phyloP scores from a whole-genome alignment of 106 monocot species.

The Posidonia australis region DNA sequence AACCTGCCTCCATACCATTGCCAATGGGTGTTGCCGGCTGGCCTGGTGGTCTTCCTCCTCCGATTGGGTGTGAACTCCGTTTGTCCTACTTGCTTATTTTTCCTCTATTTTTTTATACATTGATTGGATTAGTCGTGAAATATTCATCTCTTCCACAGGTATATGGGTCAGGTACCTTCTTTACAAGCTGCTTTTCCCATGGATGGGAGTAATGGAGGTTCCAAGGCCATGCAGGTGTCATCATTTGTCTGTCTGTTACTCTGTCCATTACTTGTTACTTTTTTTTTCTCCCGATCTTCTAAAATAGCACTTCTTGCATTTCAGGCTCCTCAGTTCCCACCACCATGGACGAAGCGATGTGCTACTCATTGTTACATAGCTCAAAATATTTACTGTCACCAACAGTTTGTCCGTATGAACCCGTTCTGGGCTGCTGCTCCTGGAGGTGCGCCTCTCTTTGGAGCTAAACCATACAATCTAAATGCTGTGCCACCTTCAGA shows the following conservation, averaged over 20 bases:
- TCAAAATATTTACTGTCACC: constrained; percentile 57
- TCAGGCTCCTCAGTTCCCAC: constrained; percentile 26
- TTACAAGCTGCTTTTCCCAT: constrained; percentile 43
- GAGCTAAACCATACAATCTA: constrained; percentile 52
- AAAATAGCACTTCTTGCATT: background rate
- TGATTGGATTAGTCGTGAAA: background rate
- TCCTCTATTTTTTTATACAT: background rate
- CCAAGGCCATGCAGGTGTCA: constrained; percentile 36
- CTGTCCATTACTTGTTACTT: background rate
- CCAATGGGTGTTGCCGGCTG: constrained; percentile 50
- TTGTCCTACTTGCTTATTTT: constrained; percentile 2
- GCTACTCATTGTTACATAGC: constrained; percentile 85
- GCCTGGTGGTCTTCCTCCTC: constrained; percentile 72
- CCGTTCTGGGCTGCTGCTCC: constrained; percentile 51
- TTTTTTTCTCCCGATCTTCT: background rate
- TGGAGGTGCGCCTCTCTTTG: constrained; percentile 27
- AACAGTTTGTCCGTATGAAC: constrained; percentile 54
- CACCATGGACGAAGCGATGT: constrained; percentile 53
- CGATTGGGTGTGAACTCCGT: constrained; percentile 57
- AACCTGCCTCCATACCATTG: constrained; percentile 27
- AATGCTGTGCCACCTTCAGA: constrained; percentile 49
- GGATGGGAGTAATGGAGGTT: constrained; percentile 27
- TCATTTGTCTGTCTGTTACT: constrained; percentile 3
- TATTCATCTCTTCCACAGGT: constrained; percentile 29
- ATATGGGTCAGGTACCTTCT: constrained; percentile 64